Base-by-base conservation (phyloP, 139 green algal genomes). In the Edaphochlamys debaryana region DNA sequence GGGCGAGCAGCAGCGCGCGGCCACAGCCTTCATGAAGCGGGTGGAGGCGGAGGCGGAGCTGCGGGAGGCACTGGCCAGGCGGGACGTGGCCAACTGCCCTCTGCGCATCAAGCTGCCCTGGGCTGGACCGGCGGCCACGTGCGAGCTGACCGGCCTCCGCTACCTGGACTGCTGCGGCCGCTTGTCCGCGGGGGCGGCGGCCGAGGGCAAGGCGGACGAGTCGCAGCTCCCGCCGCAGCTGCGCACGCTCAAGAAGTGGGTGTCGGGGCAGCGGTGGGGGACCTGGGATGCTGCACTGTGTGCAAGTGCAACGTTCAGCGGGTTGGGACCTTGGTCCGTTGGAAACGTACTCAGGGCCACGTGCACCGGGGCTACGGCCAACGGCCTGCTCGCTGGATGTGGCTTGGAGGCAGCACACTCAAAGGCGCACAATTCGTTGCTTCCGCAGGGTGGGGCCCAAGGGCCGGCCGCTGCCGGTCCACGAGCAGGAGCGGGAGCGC, bases 131-230 rank as follows among this genome's bases (percentile, higher is more conserved):
- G 41, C 68, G 19, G 84, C 84, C 25, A 3, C 81, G 19, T 88
- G 84, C 48, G 66, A 67, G 38, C 76, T 63, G 25, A 88, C 84
- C 4, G 68, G 76, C 9, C 84, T 84, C 17, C 74, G 66, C 67
- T 85, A 85, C 69, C 67, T 38, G 30, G 50, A 88, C 54, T 88
- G 84, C 67, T 88, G 84, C 42, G 84, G 84, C 37, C 9, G 30
- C 23, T 7, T n/a, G 0, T 36, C 6, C 36, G 72, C 72, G 23
- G 37, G 36, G 17, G 67, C 68, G 3, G 68, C 4, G 1, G 25
- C 38, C 41, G 37, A n/a, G n/a, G n/a, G 13, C 27, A 29, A 30
- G 2, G 30, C 38, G 58, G 32, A 80, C 15, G 37, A 4, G 8
- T 5, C 22, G 52, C 52, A 27, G 3, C 8, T 69, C 30, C 73